Evolutionary conservation across 805 yeast species (phyloP), one percentile per base, ranked within the genome.

Genomic region (Tanozyma kutaoensis): DNA sequence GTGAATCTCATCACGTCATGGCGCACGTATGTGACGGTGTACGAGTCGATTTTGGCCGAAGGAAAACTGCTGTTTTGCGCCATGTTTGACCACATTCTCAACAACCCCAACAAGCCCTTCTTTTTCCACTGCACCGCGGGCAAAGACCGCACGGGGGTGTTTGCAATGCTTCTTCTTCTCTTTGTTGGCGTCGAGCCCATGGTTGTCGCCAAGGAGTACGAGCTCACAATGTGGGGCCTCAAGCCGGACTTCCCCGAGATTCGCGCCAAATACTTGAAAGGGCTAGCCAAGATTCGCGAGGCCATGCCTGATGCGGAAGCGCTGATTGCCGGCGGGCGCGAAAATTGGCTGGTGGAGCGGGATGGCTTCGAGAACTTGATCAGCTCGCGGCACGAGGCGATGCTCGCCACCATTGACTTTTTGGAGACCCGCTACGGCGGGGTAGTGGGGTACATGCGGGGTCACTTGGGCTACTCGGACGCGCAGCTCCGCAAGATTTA

Each of bases 61-160:
- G 85, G 82, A 1, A 45, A 49, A 1, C 45, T 40, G 4, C 55
- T 69, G 4, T 75, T 66, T 42, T 58, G 52, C 24, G 43, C 45
- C 7, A 62, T 81, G 18, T 68, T 80, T 39, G 47, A 52, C 25
- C 69, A 58, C 40, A 53, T 82, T 25, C 55, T 73, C 24, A 81
- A 76, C 31, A 55, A 52, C 13, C 65, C 69, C 3, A 33, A 40
- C 12, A 24, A 17, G 14, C 57, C 62, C 6, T 52, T 82, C 31
- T 49, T 76, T 8, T 69, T 74, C 47, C 88, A 80, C 44, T 82
- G 93, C 50, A 70, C 86, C 4, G 88, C 88, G 1, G 94, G 94
- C 2, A 82, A 81, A 46, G 94, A 82, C 45, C 64, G 93, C 24
- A 81, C 94, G 0, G 94, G 93, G 0, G 60, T 80, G 10, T 45